Conservation (phyloP, 768 basidiomycete species). For the Lactarius sp. region DNA sequence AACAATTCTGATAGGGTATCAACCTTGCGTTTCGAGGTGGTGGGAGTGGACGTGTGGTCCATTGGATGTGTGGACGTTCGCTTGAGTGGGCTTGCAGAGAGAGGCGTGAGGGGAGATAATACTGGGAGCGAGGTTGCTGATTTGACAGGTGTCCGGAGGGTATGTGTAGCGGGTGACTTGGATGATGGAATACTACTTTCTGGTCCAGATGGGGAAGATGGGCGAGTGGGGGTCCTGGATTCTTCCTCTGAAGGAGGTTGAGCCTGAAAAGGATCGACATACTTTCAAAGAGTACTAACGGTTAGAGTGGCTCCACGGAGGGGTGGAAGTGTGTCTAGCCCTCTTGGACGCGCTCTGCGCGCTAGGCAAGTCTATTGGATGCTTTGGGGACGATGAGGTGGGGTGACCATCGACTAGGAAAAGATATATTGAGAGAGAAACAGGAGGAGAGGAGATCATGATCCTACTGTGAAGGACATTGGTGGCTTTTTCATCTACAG, state of each 20-base stretch:
- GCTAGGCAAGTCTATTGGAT: not conserved
- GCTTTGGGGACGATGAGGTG: not conserved
- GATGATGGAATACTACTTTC: slow-evolving; percentile 2
- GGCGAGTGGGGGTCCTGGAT: not conserved
- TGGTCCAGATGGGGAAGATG: not conserved
- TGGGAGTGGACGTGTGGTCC: slow-evolving; percentile 15
- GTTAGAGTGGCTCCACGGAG: not conserved
- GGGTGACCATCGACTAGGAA: not conserved
- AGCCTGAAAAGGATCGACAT: not conserved
- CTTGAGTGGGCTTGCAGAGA: slow-evolving; percentile 6
- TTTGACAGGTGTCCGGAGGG: slow-evolving; percentile 25
- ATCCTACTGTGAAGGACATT: not conserved
- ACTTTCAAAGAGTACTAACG: slow-evolving; percentile 9
- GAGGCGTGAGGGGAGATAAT: slow-evolving; percentile 23
- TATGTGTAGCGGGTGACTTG: slow-evolving; percentile 11
- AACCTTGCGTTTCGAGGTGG: slow-evolving; percentile 27
- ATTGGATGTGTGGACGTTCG: slow-evolving; percentile 7
- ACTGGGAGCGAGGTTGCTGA: slow-evolving; percentile 7
- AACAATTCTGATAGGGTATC: slow-evolving; percentile 47
- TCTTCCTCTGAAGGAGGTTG: not conserved
- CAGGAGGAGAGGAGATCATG: no score
- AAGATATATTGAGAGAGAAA: not conserved
- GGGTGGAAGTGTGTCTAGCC: not conserved
- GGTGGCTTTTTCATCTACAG: not conserved
- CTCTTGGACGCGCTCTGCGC: slow-evolving; percentile 1